A percentile compares a stretch with the other conserved stretches of the same genome.
phyloP scores from a whole-genome alignment of 192 early-diverging fungal genomes.

The Entophlyctis helioformis region DNA sequence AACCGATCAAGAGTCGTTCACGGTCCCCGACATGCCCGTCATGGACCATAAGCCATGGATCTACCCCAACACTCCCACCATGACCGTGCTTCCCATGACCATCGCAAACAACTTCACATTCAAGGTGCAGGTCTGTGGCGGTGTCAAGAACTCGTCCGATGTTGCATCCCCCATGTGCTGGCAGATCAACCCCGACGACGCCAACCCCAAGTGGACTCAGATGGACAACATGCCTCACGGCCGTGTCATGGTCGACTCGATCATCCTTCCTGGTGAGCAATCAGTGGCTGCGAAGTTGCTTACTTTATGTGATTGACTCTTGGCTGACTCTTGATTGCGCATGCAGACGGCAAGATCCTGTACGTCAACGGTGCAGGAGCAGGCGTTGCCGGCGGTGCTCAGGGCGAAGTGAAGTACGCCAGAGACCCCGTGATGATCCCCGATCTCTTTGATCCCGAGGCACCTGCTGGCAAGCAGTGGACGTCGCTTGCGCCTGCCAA shows the following conservation, averaged over 20 bases:
- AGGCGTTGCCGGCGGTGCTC: slow-evolving; percentile 22
- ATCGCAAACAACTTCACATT: slow-evolving; percentile 1
- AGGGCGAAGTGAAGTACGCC: slow-evolving; percentile 15
- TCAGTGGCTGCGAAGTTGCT: too few species aligned
- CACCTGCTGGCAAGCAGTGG: slow-evolving; percentile 1
- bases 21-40: background rate
- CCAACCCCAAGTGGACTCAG: slow-evolving; percentile 16
- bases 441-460: slow-evolving; percentile 16
- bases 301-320: too few species aligned
- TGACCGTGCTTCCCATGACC: slow-evolving; percentile 5
- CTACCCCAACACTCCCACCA: slow-evolving; percentile 5
- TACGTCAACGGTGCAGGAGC: slow-evolving; percentile 15
- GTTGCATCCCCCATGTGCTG: slow-evolving; percentile 8
- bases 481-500: too few species aligned
- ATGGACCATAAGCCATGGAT: slow-evolving; percentile 12
- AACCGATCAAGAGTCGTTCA: background rate
- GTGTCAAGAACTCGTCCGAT: slow-evolving; percentile 3
- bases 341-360: slow-evolving; percentile 17
- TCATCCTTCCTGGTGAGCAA: too few species aligned
- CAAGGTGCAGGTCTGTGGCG: slow-evolving; percentile 21
- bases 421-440: slow-evolving; percentile 10
- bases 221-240: slow-evolving; percentile 17
- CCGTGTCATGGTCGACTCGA: slow-evolving; percentile 15
- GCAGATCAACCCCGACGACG: slow-evolving; percentile 8
- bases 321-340: too few species aligned